These are phyloP conservation scores for Botryotinia globosa DNA, from an alignment of 2,329 filamentous ascomycete species.

Conservation along the genomic window DNA sequence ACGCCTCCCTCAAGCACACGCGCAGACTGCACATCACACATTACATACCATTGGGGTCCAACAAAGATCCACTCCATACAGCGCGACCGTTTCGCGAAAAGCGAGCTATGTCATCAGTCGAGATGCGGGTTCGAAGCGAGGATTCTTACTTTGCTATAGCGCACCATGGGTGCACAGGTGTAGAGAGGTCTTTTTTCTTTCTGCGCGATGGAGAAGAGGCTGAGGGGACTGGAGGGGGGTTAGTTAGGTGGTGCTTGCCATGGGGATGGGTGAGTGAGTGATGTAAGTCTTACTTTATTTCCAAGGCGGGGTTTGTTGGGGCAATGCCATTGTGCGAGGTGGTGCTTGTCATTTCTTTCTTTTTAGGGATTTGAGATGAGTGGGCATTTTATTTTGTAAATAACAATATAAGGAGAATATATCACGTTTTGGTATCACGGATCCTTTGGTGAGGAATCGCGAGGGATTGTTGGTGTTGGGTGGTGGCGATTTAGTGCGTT, in stretches of 20 bases:
- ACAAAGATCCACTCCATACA: conserved; percentile 63
- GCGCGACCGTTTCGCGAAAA: conserved; percentile 64
- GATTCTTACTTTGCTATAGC: conserved; percentile 53
- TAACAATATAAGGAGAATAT: not conserved
- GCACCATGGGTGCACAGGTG: conserved; percentile 65
- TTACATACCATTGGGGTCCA: conserved; percentile 64
- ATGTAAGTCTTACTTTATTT: conserved; percentile 19
- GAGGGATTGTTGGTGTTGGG: not conserved
- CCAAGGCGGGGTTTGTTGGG: conserved; percentile 5
- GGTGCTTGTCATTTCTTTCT: conserved; percentile 4
- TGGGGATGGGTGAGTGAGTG: not conserved
- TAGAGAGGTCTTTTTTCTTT: conserved; percentile 53
- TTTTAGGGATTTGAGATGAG: not conserved
- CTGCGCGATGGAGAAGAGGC: conserved; percentile 56
- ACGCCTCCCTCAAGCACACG: too few relatives aligned
- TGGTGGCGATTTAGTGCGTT: conserved; percentile 8
- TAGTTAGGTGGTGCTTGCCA: too few relatives aligned
- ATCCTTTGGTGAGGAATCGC: not conserved
- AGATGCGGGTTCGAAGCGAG: not conserved
- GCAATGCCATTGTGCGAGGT: not conserved
- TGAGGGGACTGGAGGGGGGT: conserved; percentile 49
- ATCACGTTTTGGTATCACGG: not conserved
- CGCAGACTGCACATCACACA: too few relatives aligned
- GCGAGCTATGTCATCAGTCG: conserved; percentile 49
- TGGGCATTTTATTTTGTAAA: not conserved